Evolutionary conservation across 2,329 filamentous ascomycete genomes (phyloP), one percentile per base, ranked within the genome.

Genomic region (Colletotrichum musicola): DNA sequence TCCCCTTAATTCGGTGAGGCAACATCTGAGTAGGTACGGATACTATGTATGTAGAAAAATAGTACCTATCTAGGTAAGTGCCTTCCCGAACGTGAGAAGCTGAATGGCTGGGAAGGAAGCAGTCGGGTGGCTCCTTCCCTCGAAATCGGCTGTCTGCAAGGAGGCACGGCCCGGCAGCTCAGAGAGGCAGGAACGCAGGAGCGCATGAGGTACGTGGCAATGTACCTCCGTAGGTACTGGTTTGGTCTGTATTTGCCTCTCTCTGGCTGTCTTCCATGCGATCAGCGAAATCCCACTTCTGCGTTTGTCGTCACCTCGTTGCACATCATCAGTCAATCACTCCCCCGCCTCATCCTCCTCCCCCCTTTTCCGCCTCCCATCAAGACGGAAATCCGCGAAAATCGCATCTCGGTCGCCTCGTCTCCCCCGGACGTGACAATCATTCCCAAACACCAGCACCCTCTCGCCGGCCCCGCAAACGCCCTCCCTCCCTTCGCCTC

Each of bases 351-450:
- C 7, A 7, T 35, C 30, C 30, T 30, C 20, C 20, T 42, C 38
- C 54, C 54, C 49, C 53, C 47, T 58, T 64, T 54, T 51, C 27
- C 27, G 47, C 38, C 49, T 54, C 40, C 49, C 22, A 54, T 18
- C 22, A 53, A 64, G n/a, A 54, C 16, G 47, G 54, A 53, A 55
- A 59, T 55, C 54, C 47, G 22, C 20, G n/a, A 65, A 38, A 59
- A 55, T 30, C n/a, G 47, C 40, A 59, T 55, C 46, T 18, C 14
- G 20, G 35, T 35, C 49, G 35, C 16, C 49, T 62, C 64, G 50
- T 62, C 44, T 60, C 54, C 61, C 54, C 65, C 65, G 47, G 61
- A 59, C 22, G 25, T 35, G 56, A 66, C 64, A 69, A 68, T 58
- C 49, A 68, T 49, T 68, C 53, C 67, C 51, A 68, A 63, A 69